Evolutionary conservation across 2,329 filamentous ascomycete genomes (phyloP).

Genomic region (Pseudocercospora vitis): DNA sequence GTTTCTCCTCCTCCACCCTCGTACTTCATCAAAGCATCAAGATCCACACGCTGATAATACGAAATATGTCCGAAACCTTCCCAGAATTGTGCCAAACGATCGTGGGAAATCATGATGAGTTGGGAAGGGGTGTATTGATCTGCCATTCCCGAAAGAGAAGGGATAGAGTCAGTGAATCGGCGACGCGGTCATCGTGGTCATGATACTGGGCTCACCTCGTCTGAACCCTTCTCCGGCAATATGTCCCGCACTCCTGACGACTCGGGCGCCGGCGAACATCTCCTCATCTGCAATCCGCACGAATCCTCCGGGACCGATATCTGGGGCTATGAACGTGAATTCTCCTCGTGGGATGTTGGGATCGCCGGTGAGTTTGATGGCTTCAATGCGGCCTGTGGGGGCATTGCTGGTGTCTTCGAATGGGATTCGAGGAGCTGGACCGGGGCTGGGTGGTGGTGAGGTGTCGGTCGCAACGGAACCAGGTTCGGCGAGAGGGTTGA

Average conservation of each 20-base stretch:
- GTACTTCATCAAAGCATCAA: conserved; percentile 40
- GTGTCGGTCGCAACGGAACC: background rate
- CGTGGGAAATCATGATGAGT: conserved; percentile 74
- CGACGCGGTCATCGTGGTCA: too few relatives aligned
- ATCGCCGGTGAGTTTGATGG: conserved; percentile 89
- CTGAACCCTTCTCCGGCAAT: conserved; percentile 72
- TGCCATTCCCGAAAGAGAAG: conserved; percentile 38
- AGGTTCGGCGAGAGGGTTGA: background rate
- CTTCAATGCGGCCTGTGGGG: conserved; percentile 70
- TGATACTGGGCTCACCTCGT: conserved; percentile 72
- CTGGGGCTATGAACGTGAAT: conserved; percentile 75
- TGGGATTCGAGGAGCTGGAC: background rate
- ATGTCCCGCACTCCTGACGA: conserved; percentile 74
- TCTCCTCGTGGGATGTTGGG: conserved; percentile 86
- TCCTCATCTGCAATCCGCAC: conserved; percentile 64
- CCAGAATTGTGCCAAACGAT: conserved; percentile 82
- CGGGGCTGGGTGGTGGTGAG: background rate
- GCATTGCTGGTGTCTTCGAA: conserved; percentile 31
- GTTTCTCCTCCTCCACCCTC: background rate
- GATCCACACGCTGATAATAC: conserved; percentile 50
- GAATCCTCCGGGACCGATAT: conserved; percentile 68
- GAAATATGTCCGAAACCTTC: conserved; percentile 54
- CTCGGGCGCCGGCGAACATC: conserved; percentile 69
- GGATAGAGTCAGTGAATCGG: too few relatives aligned
- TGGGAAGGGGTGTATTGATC: conserved; percentile 74